Base-by-base conservation (phyloP, 331 rosid genomes). In the Telfairia occidentalis region DNA sequence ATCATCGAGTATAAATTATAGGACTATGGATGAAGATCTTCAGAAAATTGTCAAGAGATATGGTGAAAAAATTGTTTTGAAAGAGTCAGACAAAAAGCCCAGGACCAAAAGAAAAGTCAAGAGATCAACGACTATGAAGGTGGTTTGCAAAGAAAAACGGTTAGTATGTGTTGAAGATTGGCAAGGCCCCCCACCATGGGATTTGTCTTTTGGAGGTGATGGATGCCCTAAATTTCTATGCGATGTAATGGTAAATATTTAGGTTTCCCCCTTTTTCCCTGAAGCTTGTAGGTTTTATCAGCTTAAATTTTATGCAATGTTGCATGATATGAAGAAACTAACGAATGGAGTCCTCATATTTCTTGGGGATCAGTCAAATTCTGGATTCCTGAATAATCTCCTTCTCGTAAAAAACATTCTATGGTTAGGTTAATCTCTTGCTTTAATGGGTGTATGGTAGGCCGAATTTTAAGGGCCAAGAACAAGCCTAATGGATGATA, bases 211-310 rank as follows among this genome's bases (percentile, higher is more conserved):
- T 43, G 92, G 96, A 24, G 96, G 92, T 26, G 85, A 91, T 83
- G 97, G 96, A 81, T 77, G 57, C 82, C 96, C 98, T 37, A 88
- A 87, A 85, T 91, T 94, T 87, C 83, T 94, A 30, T 94, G 97
- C 43, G 98, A 91, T 64, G 91, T 89, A 59, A 93, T 93, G 96
- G 98, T 93, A 85, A 81, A 81, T 60, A 23, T 38, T 53, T 76
- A 46, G 69, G 8, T 24, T 67, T 40, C 58, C 29, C 42, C 16
- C 18, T 42, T 12, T 35, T 58, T 49, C 34, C 75, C 35, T 79
- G 34, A 57, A 26, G 57, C 75, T 81, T 30, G 35, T 26, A 59
- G 67, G 58, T 52, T 46, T 9, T 23, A 28, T 15, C 58, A 42
- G 5, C 34, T 55, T n/a, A 38, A 38, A 38, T 9, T 18, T 75